A percentile compares a stretch with the other conserved stretches of the same genome.
These are phyloP conservation scores for Scutellaria baicalensis DNA, from an alignment of 257 asterid species.

Conservation along the genomic window DNA sequence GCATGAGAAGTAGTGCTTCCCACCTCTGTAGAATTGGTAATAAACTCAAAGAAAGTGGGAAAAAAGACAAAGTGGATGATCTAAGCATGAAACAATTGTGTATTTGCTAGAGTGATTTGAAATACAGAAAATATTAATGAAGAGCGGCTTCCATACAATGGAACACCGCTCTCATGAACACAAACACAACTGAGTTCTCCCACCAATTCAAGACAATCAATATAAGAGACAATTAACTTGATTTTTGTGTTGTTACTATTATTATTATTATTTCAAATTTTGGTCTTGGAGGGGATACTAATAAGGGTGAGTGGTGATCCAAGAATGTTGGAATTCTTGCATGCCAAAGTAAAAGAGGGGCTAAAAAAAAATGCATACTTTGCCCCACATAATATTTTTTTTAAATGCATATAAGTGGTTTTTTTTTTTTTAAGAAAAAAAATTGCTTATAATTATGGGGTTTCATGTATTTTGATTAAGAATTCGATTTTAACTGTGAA, in stretches of 20 bases:
- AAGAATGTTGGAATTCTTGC: conserved; percentile 25
- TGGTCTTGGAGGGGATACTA: no score
- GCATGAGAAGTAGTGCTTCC: no score
- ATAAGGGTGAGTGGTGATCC: conserved; percentile 37
- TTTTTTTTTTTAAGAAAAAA: no score
- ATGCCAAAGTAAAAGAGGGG: conserved; percentile 14
- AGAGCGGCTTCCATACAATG: conserved; percentile 48
- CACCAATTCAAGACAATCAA: background rate
- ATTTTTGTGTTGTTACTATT: no score
- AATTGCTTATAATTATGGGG: no score
- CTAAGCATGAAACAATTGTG: background rate
- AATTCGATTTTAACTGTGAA: no score
- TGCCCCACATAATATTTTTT: no score
- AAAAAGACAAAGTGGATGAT: background rate
- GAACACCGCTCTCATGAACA: conserved; percentile 47
- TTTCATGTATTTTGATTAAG: no score
- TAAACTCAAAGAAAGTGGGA: background rate
- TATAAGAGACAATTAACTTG: no score
- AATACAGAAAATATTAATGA: background rate
- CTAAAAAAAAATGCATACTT: background rate
- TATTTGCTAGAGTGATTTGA: background rate
- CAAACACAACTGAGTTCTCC: background rate
- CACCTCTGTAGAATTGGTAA: background rate
- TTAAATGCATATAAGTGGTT: no score
- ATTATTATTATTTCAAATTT: no score